Base-by-base conservation (phyloP, 495 filamentous ascomycete genomes). In the Trichodelitschia bisporula region DNA sequence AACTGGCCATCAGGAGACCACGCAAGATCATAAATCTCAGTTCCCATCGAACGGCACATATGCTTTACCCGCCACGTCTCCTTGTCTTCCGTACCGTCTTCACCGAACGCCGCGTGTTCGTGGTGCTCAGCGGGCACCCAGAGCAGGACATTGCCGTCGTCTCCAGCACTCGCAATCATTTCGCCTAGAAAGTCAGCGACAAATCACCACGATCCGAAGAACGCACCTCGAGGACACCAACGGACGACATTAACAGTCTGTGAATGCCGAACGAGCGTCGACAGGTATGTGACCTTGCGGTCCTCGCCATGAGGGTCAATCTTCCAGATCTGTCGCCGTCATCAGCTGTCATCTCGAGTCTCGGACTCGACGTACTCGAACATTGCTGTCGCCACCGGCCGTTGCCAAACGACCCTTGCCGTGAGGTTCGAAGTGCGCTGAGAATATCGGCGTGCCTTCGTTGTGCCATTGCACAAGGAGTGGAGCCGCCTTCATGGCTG, bases 211-310 rank as follows among this genome's bases (percentile, higher is more conserved):
- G 12, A 35, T 18, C 12, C 6, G 25, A 25, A 15, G 13, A 3
- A 18, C 38, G 18, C 53, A 86, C 80, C 86, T 60, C 77, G 75
- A 10, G 86, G 86, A 43, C 77, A 74, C 60, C 83, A 99, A 40
- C 86, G 64, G 13, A 99, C 89, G 25, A 93, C 86, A 63, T 99
- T 99, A 39, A 99, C 89, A 18, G 86, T 79, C 52, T 95, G 89
- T 15, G 79, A 84, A 49, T 99, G 86, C 50, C 89, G 92, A 17
- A 71, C 53, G 34, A 95, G 59, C 0, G 83, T 95, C 26, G 79
- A 80, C 31, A 99, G 51, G 46, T 95, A 99, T 16, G 77, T 70
- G 19, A 89, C 77, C 36, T 67, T 86, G 20, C 82, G 60, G 36
- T 80, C 74, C 26, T 92, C 84, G n/a, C 77, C 82, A 35, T 72